These are phyloP conservation scores for Mycosarcoma maydis DNA, from an alignment of 1,284 basidiomycete species.

Conservation along the genomic window DNA sequence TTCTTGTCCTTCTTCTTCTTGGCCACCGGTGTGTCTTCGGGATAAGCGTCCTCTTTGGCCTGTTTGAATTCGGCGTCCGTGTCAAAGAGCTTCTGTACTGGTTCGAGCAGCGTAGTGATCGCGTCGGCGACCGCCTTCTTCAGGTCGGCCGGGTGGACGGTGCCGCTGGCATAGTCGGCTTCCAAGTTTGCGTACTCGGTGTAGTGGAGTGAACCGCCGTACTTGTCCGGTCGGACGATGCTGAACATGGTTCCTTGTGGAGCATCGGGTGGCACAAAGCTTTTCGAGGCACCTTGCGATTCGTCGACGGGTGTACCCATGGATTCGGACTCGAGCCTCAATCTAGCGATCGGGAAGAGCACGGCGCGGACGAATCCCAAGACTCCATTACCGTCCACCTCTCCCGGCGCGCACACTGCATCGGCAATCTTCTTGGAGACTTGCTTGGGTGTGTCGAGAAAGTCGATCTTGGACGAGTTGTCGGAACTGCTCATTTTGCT, in stretches of 20 bases:
- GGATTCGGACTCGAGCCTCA: constrained; percentile 46
- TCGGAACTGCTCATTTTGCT: constrained; percentile 99
- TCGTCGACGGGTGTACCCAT: constrained; percentile 37
- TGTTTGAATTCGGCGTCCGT: constrained; percentile 82
- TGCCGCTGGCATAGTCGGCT: constrained; percentile 79
- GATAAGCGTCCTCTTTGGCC: constrained; percentile 84
- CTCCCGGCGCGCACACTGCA: constrained; percentile 90
- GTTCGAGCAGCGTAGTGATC: constrained; percentile 81
- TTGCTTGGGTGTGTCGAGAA: constrained; percentile 85
- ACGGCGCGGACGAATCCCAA: constrained; percentile 89
- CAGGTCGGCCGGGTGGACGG: constrained; percentile 88
- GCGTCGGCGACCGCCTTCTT: constrained; percentile 83
- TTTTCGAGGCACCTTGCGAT: constrained; percentile 24
- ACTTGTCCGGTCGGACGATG: constrained; percentile 79
- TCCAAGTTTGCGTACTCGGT: constrained; percentile 75
- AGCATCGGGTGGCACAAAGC: constrained; percentile 70
- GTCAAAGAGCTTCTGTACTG: constrained; percentile 82
- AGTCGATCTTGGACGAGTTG: constrained; percentile 96
- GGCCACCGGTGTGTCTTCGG: constrained; percentile 66
- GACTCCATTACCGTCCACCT: constrained; percentile 86
- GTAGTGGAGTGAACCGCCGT: constrained; percentile 86
- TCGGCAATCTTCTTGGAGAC: constrained; percentile 89
- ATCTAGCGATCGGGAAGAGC: constrained; percentile 79
- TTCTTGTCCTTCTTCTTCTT: constrained; percentile 63
- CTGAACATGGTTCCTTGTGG: constrained; percentile 86